A percentile compares a stretch with the other conserved stretches of the same genome.
phyloP scores from a whole-genome alignment of 148 eudicot species.

The Fagopyrum esculentum region DNA sequence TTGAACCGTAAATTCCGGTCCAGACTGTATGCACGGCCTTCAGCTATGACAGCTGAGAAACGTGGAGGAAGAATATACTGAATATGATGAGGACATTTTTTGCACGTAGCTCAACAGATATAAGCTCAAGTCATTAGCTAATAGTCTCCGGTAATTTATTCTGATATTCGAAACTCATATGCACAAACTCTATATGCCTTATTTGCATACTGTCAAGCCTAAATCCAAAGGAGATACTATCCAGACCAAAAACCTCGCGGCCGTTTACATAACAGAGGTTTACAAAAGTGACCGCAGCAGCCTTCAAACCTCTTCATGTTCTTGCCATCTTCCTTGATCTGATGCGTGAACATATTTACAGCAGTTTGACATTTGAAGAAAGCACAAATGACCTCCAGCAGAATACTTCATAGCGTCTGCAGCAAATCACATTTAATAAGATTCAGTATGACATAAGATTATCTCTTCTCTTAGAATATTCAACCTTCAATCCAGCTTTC shows the following conservation, averaged over 20 bases:
- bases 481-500: neutral
- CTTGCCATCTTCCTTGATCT: neutral
- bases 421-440: neutral
- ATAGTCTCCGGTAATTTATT: neutral
- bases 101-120: no score
- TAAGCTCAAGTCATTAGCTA: neutral
- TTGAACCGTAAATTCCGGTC: no score
- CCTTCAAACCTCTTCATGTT: neutral
- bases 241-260: neutral
- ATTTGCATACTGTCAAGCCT: neutral
- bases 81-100: no score
- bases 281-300: neutral
- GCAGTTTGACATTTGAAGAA: neutral
- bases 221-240: neutral
- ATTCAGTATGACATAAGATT: neutral
- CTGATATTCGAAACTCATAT: neutral
- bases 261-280: neutral
- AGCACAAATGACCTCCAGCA: neutral
- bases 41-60: no score
- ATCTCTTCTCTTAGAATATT: neutral
- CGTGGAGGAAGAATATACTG: no score
- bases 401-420: neutral
- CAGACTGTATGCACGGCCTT: no score
- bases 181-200: neutral
- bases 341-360: neutral